phyloP scores from a whole-genome alignment of 805 yeast species.

The Suhomyces xylopsoci region DNA sequence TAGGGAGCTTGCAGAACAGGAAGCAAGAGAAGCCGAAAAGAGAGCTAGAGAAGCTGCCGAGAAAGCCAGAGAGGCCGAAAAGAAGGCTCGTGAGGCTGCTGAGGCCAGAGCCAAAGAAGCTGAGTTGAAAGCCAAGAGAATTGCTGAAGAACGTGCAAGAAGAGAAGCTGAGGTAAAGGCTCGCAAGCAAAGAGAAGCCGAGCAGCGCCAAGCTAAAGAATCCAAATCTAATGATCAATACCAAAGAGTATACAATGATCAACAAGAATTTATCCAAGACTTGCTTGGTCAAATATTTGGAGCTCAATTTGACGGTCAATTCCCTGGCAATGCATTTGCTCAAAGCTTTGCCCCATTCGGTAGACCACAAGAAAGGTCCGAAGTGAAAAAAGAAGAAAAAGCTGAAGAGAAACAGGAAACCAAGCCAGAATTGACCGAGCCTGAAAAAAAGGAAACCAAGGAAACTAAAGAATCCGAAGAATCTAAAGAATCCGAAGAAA shows the following conservation, averaged over 20 bases:
- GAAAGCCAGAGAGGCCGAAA: conserved; percentile 2
- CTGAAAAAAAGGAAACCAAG: not conserved
- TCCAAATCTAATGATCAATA: conserved; percentile 1
- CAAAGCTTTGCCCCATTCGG: not conserved
- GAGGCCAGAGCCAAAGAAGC: conserved; percentile 1
- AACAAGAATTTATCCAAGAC: conserved; percentile 15
- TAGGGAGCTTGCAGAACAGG: conserved; percentile 5
- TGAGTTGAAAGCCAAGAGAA: conserved; percentile 5
- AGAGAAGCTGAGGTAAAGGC: conserved; percentile 9
- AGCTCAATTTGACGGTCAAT: not conserved
- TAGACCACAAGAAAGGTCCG: not conserved
- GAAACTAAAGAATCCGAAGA: not conserved
- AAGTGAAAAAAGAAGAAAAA: not conserved
- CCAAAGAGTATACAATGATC: conserved; percentile 14
- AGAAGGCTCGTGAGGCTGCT: not conserved
- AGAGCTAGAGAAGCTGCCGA: conserved; percentile 2
- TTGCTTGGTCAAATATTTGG: conserved; percentile 11
- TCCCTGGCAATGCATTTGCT: not conserved
- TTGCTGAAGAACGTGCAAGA: conserved; percentile 13
- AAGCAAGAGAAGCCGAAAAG: conserved; percentile 7
- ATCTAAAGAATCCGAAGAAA: too few relatives aligned
- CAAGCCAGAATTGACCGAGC: not conserved
- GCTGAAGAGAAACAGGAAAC: not conserved
- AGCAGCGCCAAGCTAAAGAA: conserved; percentile 1
- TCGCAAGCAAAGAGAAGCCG: conserved; percentile 3